Conservation (phyloP, 352 stramenopile genomes). For the Pythium aphanidermatum region DNA sequence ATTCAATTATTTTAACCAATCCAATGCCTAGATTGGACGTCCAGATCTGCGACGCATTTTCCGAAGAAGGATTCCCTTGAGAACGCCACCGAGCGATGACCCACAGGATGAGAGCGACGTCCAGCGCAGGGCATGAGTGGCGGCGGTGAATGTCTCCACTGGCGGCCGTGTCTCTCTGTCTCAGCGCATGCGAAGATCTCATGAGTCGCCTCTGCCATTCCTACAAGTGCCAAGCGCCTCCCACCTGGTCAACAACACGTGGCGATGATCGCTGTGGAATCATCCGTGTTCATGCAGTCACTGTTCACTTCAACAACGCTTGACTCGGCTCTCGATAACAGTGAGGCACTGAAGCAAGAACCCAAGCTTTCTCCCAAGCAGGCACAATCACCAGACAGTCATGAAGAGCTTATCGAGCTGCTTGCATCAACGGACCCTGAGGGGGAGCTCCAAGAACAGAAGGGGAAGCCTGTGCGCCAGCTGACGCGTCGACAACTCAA, state of each 20-base stretch:
- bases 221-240: not conserved
- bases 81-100: too few relatives aligned
- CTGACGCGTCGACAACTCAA: conserved; percentile 19
- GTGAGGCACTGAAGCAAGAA: not conserved
- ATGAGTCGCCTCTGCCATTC: conserved; percentile 10
- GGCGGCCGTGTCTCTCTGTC: conserved; percentile 14
- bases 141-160: conserved; percentile 1
- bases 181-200: conserved; percentile 6
- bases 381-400: not conserved
- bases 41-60: too few relatives aligned
- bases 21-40: too few relatives aligned
- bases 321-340: conserved; percentile 1
- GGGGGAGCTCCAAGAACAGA: conserved; percentile 7
- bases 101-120: too few relatives aligned
- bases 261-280: conserved; percentile 12
- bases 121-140: conserved; percentile 11
- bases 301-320: conserved; percentile 12
- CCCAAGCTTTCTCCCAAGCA: conserved; percentile 5
- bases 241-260: not conserved
- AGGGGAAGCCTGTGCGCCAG: conserved; percentile 6
- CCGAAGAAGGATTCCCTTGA: too few relatives aligned
- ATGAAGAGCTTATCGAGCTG: conserved; percentile 3
- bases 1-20: too few relatives aligned
- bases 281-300: conserved; percentile 12
- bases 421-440: not conserved